Evolutionary conservation across 1,139 yeast genomes (phyloP).

Genomic region (Ogataea hybrid): DNA sequence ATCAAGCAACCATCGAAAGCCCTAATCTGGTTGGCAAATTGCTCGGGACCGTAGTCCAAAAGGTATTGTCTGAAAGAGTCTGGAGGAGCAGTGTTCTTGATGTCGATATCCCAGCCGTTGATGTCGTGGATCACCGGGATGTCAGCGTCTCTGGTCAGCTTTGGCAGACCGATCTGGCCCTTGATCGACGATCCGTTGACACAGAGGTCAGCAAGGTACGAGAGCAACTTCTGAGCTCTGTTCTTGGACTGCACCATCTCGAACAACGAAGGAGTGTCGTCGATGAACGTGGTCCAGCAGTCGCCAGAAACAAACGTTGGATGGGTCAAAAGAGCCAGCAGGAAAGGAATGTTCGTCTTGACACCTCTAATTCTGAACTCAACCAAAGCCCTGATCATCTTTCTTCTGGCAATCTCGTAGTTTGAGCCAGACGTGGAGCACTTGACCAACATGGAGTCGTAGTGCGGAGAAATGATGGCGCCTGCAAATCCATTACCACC

Average conservation of each 20-base stretch:
- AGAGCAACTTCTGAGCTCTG: constrained; percentile 91
- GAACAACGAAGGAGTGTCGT: constrained; percentile 94
- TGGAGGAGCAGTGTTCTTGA: constrained; percentile 46
- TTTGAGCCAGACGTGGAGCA: constrained; percentile 97
- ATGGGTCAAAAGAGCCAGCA: constrained; percentile 88
- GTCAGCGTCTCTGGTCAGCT: constrained; percentile 68
- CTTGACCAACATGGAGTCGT: constrained; percentile 97
- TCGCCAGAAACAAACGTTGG: constrained; percentile 84
- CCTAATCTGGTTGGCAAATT: constrained; percentile 85
- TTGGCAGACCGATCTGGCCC: constrained; percentile 94
- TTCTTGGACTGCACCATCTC: constrained; percentile 94
- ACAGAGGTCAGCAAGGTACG: constrained; percentile 86
- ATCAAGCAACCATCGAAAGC: constrained; percentile 79
- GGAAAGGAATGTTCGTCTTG: constrained; percentile 95
- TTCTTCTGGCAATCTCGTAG: constrained; percentile 93
- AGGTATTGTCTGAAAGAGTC: constrained; percentile 92
- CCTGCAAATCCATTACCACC: constrained; percentile 99
- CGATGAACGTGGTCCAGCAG: constrained; percentile 99
- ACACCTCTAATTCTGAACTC: constrained; percentile 99
- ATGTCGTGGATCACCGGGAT: constrained; percentile 71
- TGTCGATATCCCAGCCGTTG: constrained; percentile 58
- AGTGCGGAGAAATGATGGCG: constrained; percentile 93
- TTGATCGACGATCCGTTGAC: constrained; percentile 94
- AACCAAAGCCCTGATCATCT: constrained; percentile 93
- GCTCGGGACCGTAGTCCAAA: constrained; percentile 82